Evolutionary conservation across 1,284 basidiomycete genomes (phyloP), one percentile per base, ranked within the genome.

Genomic region (Puccinia novopanici): DNA sequence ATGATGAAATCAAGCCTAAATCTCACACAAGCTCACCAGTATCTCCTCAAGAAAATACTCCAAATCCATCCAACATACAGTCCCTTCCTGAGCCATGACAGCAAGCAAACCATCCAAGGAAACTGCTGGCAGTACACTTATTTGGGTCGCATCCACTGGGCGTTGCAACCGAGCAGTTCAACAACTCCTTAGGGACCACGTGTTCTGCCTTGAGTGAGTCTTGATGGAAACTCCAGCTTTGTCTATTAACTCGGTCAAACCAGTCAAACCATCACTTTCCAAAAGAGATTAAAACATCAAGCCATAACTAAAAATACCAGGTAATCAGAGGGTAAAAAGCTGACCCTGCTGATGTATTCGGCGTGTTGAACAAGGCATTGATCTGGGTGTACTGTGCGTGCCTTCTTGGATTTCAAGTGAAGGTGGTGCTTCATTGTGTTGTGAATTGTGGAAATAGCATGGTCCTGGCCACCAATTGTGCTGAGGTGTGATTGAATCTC

Each of bases 251-350:
- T 0, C 24, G 27, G 22, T 50, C n/a, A 72, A 13, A 27, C 2
- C 3, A n/a, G 19, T 54, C 17, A 54, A 54, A 6, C 19, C 8
- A 10, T 5, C 9, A 6, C 5, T 5, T 10, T 5, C 5, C 9
- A 19, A 3, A 10, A 2, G 30, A 13, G 9, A 22, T 6, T 24
- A 12, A 15, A 50, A 17, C 4, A 52, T 12, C 9, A 19, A 19
- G 10, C 4, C 70, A 19, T 54, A 52, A 42, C 70, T 24, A 52
- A 19, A 52, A 72, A 54, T 2, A 72, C 70, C 17, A 72, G 70
- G 37, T 34, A 37, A 19, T 24, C n/a, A 15, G 70, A 52, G 12
- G 45, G 45, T 24, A 72, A 10, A 19, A n/a, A 54, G 13, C 17
- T 19, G 13, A 54, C 52, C 19, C 19, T 9, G 6, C 17, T 5